Conservation (phyloP, 2,329 filamentous ascomycete species). For the Zymoseptoria ardabiliae region DNA sequence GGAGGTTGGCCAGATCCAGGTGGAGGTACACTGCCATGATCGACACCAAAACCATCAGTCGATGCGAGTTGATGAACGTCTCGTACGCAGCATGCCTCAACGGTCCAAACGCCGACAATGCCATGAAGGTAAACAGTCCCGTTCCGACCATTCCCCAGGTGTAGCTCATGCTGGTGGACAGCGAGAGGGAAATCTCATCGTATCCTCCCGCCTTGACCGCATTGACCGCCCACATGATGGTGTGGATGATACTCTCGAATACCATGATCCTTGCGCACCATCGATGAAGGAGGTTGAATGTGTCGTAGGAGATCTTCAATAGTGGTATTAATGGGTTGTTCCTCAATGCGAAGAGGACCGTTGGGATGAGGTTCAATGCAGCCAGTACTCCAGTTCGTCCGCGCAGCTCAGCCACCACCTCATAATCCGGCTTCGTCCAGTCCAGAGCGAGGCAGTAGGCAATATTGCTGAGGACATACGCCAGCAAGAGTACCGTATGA, state of each 20-base stretch:
- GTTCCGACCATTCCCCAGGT: constrained; percentile 54
- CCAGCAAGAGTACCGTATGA: constrained; percentile 60
- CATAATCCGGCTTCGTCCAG: constrained; percentile 32
- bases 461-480: constrained; percentile 66
- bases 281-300: constrained; percentile 83
- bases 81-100: constrained; percentile 94
- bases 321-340: constrained; percentile 86
- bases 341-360: constrained; percentile 79
- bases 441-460: constrained; percentile 67
- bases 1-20: constrained; percentile 57
- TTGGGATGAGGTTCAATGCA: constrained; percentile 83
- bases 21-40: constrained; percentile 74
- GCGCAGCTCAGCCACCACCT: constrained; percentile 69
- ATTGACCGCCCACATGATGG: constrained; percentile 65
- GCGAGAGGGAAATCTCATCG: constrained; percentile 47
- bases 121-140: constrained; percentile 56
- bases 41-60: constrained; percentile 60
- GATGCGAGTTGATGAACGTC: constrained; percentile 84
- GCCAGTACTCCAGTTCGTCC: constrained; percentile 79
- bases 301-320: constrained; percentile 86
- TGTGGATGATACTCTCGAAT: constrained; percentile 62
- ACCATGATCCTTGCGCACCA: constrained; percentile 74
- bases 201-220: constrained; percentile 54
- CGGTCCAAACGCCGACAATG: constrained; percentile 66
- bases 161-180: constrained; percentile 57